Evolutionary conservation across 2,329 filamentous ascomycete species (phyloP).

Genomic region (Botrytis hyacinthi): DNA sequence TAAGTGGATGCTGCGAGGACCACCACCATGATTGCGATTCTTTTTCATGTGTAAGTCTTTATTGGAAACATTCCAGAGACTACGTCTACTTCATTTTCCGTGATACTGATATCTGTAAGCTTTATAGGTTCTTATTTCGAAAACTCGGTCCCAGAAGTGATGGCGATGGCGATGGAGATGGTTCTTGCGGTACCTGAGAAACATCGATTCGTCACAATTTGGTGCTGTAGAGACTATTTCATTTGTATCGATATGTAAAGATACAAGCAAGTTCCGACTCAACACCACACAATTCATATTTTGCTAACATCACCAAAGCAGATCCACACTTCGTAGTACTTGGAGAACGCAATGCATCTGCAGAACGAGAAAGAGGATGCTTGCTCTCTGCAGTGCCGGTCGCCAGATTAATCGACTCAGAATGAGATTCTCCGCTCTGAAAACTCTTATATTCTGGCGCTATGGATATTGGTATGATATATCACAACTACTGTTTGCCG

Average conservation of each 20-base stretch:
- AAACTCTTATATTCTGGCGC: neutral
- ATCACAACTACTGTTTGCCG: neutral
- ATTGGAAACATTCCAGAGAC: too few relatives aligned
- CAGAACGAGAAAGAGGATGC: neutral
- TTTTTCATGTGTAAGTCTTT: too few relatives aligned
- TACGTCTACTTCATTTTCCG: too few relatives aligned
- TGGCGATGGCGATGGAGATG: neutral
- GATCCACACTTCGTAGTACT: neutral
- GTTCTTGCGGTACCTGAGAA: neutral
- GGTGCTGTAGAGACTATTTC: neutral
- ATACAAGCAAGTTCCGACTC: neutral
- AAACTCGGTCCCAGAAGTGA: too few relatives aligned
- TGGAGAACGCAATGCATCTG: fast-evolving
- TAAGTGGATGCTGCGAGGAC: too few relatives aligned
- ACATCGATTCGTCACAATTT: neutral
- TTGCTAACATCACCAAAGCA: neutral
- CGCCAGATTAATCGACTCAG: too few relatives aligned
- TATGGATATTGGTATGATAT: neutral
- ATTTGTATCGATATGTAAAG: neutral
- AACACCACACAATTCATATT: neutral
- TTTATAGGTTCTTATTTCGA: too few relatives aligned
- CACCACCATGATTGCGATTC: too few relatives aligned
- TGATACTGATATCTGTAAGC: too few relatives aligned
- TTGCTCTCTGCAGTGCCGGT: neutral
- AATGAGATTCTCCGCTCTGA: neutral